phyloP scores from a whole-genome alignment of 495 filamentous ascomycete genomes.

The Aspergillus diversus region DNA sequence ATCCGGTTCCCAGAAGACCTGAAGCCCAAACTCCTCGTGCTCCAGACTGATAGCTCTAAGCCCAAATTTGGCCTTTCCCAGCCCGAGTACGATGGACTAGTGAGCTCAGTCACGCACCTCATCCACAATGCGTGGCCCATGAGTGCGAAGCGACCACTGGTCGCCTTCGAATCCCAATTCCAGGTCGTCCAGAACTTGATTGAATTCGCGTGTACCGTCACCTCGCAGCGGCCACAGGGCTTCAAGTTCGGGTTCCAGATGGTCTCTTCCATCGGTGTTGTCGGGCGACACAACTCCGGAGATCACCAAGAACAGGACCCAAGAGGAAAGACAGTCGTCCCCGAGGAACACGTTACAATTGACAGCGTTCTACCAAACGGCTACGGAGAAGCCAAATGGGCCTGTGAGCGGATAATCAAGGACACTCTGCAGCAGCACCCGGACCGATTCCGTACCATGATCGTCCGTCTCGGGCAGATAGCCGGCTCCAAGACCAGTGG shows the following conservation, averaged over 20 bases:
- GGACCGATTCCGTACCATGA: slow-evolving; percentile 43
- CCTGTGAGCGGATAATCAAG: slow-evolving; percentile 53
- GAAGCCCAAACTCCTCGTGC: slow-evolving; percentile 30
- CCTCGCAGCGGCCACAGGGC: slow-evolving; percentile 13
- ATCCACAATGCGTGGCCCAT: slow-evolving; percentile 63
- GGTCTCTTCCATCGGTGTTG: slow-evolving; percentile 55
- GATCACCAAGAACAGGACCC: neutral
- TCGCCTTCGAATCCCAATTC: slow-evolving; percentile 53
- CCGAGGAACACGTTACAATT: slow-evolving; percentile 27
- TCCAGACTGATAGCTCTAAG: slow-evolving; percentile 45
- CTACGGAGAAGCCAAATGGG: slow-evolving; percentile 54
- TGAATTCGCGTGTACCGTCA: slow-evolving; percentile 43
- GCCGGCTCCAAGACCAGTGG: slow-evolving; percentile 50
- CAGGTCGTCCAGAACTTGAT: slow-evolving; percentile 48
- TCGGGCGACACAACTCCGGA: slow-evolving; percentile 30
- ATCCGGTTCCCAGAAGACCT: slow-evolving; percentile 30
- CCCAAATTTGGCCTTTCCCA: slow-evolving; percentile 48
- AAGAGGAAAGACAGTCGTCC: slow-evolving; percentile 32
- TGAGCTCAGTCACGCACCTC: slow-evolving; percentile 49
- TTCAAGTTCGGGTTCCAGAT: slow-evolving; percentile 50
- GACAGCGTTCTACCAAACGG: slow-evolving; percentile 45
- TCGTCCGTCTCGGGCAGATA: slow-evolving; percentile 51
- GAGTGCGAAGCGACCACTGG: slow-evolving; percentile 47
- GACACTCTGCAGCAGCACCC: slow-evolving; percentile 46
- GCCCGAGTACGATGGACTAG: slow-evolving; percentile 41